Conservation (phyloP, 495 filamentous ascomycete genomes). For the Talaromyces liani region DNA sequence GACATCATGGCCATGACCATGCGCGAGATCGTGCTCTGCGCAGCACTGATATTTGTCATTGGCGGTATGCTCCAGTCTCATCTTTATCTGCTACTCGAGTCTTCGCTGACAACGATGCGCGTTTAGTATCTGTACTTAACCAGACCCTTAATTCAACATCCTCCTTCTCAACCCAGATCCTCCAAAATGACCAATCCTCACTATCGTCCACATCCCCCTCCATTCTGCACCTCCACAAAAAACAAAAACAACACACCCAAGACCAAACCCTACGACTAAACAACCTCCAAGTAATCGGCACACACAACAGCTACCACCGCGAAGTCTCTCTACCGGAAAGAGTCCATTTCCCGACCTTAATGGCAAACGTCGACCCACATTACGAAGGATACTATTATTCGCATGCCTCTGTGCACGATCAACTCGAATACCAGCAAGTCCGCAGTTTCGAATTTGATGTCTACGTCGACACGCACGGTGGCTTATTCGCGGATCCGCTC, state of each 20-base stretch:
- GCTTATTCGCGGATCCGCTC: slow-evolving; percentile 3
- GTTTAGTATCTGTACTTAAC: slow-evolving; percentile 4
- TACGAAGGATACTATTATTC: slow-evolving; percentile 6
- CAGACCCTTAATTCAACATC: slow-evolving; percentile 5
- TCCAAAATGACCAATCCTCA: not conserved
- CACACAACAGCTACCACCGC: slow-evolving; percentile 10
- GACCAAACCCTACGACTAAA: not conserved
- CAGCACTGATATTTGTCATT: slow-evolving; percentile 6
- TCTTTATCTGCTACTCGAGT: too few relatives aligned
- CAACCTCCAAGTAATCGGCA: slow-evolving; percentile 7
- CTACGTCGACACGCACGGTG: slow-evolving; percentile 5
- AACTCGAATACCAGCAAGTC: slow-evolving; percentile 6
- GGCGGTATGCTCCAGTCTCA: slow-evolving; percentile 7
- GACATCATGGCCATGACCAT: slow-evolving; percentile 6
- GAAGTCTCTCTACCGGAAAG: slow-evolving; percentile 7
- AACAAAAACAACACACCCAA: slow-evolving; percentile 1
- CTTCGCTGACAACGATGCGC: too few relatives aligned
- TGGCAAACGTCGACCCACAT: slow-evolving; percentile 4
- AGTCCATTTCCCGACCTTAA: not conserved
- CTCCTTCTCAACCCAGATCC: not conserved
- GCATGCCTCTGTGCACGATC: slow-evolving; percentile 7
- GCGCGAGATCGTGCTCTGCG: slow-evolving; percentile 7
- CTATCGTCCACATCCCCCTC: not conserved
- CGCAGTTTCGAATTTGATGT: slow-evolving; percentile 9
- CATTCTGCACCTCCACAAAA: not conserved